Evolutionary conservation across 352 stramenopile genomes (phyloP), one percentile per base, ranked within the genome.

Genomic region (Globisporangium heterothallicum): DNA sequence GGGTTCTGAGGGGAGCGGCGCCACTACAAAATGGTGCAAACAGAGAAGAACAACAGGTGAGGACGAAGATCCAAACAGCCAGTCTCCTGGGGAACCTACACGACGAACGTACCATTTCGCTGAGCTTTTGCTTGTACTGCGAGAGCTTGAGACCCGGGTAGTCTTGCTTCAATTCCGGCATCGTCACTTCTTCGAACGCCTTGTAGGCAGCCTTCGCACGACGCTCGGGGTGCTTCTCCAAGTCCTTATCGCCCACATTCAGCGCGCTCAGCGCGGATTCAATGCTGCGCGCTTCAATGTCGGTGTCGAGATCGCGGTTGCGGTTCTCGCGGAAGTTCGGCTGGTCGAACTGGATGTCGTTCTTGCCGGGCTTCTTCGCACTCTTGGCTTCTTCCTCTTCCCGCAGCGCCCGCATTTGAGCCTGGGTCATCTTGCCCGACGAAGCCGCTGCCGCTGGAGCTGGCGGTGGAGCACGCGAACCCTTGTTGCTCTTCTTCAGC

Each of bases 101-200:
- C n/a, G 2, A 40, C 6, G 16, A 38, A 56, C 70, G 66, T 68
- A 89, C 78, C 74, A 84, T 61, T 51, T 91, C 79, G 48, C 75
- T 86, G 36, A 91, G 68, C 40, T 74, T 74, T 32, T 91, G 72
- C 60, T 91, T 91, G 67, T 91, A 91, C 67, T 91, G 79, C 25
- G 79, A 91, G 4, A 91, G n/a, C 64, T 91, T 91, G 42, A 91
- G 59, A 1, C 79, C 72, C 5, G 77, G 79, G 59, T 68, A 91
- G 42, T 91, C 79, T 49, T 79, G 63, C 50, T 72, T 79, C 45
- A 91, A 52, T 60, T 88, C 63, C 8, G 74, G 77, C 64, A 91
- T 50, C 72, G 77, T 87, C 7, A 63, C 68, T 52, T 88, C 79
- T 56, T 88, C 79, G 52, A 85, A 91, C 13, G 79, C 79, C 66